These are phyloP conservation scores for Lactifluus subvellereus DNA, from an alignment of 768 basidiomycete species.

Conservation along the genomic window DNA sequence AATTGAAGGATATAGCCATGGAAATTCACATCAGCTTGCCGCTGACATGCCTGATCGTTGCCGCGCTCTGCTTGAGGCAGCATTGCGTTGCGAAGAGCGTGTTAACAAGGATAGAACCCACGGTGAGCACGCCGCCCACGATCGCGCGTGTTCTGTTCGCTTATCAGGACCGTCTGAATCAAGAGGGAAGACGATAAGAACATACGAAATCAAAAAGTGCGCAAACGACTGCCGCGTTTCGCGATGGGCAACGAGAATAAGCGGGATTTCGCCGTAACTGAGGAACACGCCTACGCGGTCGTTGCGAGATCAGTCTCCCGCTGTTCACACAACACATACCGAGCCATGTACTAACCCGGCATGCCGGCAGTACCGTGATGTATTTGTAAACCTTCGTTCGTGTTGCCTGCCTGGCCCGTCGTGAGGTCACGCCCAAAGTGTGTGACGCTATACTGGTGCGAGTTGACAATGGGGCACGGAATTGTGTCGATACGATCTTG, in stretches of 20 bases:
- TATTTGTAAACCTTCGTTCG: too few relatives aligned
- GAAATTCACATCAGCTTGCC: conserved; percentile 26
- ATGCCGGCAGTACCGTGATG: too few relatives aligned
- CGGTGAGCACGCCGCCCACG: conserved; percentile 93
- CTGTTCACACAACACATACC: too few relatives aligned
- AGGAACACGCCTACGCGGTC: conserved; percentile 58
- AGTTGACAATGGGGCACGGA: too few relatives aligned
- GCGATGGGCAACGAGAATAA: conserved; percentile 79
- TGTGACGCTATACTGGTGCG: too few relatives aligned
- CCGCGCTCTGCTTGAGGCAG: conserved; percentile 57
- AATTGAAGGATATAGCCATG: not conserved
- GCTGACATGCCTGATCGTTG: conserved; percentile 10
- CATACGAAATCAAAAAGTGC: conserved; percentile 96
- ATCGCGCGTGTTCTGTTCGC: conserved; percentile 84
- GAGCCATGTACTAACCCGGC: too few relatives aligned
- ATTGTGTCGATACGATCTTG: too few relatives aligned
- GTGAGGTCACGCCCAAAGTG: too few relatives aligned
- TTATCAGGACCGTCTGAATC: conserved; percentile 1
- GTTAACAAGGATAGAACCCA: conserved; percentile 84
- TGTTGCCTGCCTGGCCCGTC: too few relatives aligned
- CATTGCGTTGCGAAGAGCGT: conserved; percentile 78
- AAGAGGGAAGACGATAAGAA: conserved; percentile 19
- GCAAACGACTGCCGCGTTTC: conserved; percentile 97
- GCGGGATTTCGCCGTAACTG: conserved; percentile 97
- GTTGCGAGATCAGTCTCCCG: too few relatives aligned